These are phyloP conservation scores for Dendrobium officinale DNA, from an alignment of 106 monocot species.

Conservation along the genomic window DNA sequence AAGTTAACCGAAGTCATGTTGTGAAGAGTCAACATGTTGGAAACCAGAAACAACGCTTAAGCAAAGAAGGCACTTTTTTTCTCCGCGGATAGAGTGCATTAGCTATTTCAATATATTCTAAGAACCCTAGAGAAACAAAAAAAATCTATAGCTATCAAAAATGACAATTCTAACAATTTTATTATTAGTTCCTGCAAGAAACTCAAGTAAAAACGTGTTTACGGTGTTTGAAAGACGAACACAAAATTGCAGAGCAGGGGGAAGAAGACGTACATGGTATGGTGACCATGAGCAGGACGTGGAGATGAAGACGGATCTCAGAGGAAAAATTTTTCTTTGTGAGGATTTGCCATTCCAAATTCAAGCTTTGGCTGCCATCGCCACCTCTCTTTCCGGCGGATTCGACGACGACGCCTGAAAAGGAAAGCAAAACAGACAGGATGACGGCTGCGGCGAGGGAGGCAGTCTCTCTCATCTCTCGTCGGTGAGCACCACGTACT, in stretches of 20 bases:
- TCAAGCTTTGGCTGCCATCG: constrained; percentile 5
- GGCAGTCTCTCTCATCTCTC: background rate
- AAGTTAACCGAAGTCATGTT: too few species aligned
- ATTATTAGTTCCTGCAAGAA: background rate
- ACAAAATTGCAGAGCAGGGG: background rate
- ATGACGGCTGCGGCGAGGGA: background rate
- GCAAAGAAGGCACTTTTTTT: too few species aligned
- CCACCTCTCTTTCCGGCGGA: background rate
- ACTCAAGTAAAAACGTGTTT: background rate
- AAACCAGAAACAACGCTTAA: too few species aligned
- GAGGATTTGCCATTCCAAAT: constrained; percentile 50
- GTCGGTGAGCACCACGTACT: background rate
- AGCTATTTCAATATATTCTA: too few species aligned
- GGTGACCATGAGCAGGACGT: constrained; percentile 74
- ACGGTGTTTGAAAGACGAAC: background rate
- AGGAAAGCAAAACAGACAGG: background rate
- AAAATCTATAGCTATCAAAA: too few species aligned
- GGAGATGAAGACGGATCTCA: constrained; percentile 64
- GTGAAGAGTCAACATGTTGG: too few species aligned
- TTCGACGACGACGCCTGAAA: background rate
- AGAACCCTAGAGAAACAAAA: too few species aligned
- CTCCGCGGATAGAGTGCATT: too few species aligned
- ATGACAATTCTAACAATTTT: too few species aligned
- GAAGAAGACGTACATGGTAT: constrained; percentile 63
- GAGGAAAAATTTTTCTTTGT: constrained; percentile 78